Base-by-base conservation (phyloP, 345 rosid species). In the Aquilaria malaccensis region DNA sequence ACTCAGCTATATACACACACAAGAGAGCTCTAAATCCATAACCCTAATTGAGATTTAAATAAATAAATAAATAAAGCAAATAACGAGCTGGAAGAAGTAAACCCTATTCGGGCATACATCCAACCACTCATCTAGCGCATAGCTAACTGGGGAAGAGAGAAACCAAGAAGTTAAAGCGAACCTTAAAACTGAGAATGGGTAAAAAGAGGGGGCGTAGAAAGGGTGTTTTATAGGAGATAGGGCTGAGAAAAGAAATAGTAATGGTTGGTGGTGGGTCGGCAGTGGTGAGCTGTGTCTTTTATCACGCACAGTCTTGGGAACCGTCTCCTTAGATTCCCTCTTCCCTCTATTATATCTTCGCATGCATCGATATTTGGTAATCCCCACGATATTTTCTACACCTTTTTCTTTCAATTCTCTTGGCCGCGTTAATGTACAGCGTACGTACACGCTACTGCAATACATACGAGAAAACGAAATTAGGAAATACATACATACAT, bases 281-380 rank as follows among this genome's bases (percentile, higher is more conserved):
- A 53, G n/a, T 30, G 33, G 29, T 30, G 46, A 55, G 68, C 51
- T 66, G 57, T 65, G 11, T 41, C 29, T 55, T 57, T 57, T 14
- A 22, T 54, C 48, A 55, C 64, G 58, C 49, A 49, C 59, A 52
- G 65, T 72, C 65, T 59, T 9, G 76, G 69, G 55, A 72, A 67
- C 65, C 68, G 68, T 60, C 65, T 58, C 61, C 13, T 41, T 48
- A 58, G 71, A 72, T 67, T 72, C 76, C 68, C 55, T 58, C 48
- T 61, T 61, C 14, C 37, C 11, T 37, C 51, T 57, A 50, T 50
- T 57, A 48, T 50, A 60, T 52, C 12, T 53, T 37, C 55, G 33
- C 64, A 33, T 67, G 64, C 59, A 30, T 14, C 31, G 32, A 33
- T 12, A 13, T 41, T 22, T 2, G 1, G 9, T 5, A 33, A 6